Evolutionary conservation across 805 yeast genomes (phyloP).

Genomic region (Ogataea nonfermentans): DNA sequence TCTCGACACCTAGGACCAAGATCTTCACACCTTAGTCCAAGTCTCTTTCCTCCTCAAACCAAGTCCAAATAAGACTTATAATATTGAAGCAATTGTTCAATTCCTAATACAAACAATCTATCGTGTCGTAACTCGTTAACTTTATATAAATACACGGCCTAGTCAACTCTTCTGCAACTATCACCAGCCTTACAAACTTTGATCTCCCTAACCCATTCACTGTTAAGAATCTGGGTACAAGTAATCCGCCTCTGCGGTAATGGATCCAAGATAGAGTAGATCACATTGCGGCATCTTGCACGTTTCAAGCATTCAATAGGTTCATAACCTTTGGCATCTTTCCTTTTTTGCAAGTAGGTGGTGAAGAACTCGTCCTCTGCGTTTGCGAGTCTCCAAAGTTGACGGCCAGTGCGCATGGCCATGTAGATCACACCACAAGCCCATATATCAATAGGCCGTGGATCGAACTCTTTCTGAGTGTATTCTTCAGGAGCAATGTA

Average conservation of each 20-base stretch:
- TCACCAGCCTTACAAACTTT: slow-evolving; percentile 73
- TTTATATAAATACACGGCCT: slow-evolving; percentile 2
- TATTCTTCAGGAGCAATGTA: slow-evolving; percentile 91
- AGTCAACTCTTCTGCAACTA: slow-evolving; percentile 4
- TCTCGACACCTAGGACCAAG: too few species aligned
- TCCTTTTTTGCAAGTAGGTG: slow-evolving; percentile 73
- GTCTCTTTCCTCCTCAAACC: too few species aligned
- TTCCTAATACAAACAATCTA: too few species aligned
- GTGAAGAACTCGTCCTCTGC: slow-evolving; percentile 77
- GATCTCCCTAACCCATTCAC: slow-evolving; percentile 96
- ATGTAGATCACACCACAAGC: slow-evolving; percentile 89
- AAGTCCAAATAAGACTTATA: too few species aligned
- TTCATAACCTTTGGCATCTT: slow-evolving; percentile 81
- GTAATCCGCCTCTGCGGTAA: slow-evolving; percentile 83
- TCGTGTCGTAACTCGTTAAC: slow-evolving; percentile 9
- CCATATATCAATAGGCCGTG: slow-evolving; percentile 85
- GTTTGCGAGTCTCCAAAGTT: slow-evolving; percentile 84
- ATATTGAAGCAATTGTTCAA: too few species aligned
- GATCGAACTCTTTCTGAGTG: slow-evolving; percentile 64
- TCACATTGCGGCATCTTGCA: slow-evolving; percentile 88
- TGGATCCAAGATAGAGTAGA: slow-evolving; percentile 91
- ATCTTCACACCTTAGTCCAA: too few species aligned
- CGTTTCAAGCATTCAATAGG: slow-evolving; percentile 86
- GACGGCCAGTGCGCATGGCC: slow-evolving; percentile 95
- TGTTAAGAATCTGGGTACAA: slow-evolving; percentile 80